These are phyloP conservation scores for Fraxinus latifolia DNA, from an alignment of 305 asterid genomes.

Conservation along the genomic window DNA sequence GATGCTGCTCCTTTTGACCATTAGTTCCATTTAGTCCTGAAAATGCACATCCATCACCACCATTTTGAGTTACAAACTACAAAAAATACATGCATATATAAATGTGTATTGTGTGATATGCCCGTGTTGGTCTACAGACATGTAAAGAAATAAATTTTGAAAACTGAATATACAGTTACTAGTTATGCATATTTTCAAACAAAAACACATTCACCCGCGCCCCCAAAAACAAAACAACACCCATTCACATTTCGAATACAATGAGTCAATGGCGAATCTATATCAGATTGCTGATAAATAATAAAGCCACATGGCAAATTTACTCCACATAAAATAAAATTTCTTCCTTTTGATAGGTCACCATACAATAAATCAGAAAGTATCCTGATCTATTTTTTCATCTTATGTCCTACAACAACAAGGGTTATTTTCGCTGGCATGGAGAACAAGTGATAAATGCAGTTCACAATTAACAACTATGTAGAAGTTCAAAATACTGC, in stretches of 20 bases:
- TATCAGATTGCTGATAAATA: not conserved
- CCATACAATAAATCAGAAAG: not conserved
- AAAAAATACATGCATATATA: not conserved
- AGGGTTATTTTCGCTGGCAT: not conserved
- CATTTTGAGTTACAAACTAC: constrained; percentile 6
- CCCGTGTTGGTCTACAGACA: not conserved
- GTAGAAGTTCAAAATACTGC: not conserved
- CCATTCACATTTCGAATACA: not conserved
- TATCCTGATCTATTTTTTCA: not conserved
- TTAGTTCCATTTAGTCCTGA: constrained; percentile 45
- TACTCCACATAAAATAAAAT: not conserved
- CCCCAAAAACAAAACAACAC: not conserved
- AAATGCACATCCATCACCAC: constrained; percentile 15
- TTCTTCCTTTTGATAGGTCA: not conserved
- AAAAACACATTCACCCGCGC: not conserved
- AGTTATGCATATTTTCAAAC: not conserved
- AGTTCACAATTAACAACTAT: not conserved
- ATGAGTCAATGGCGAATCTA: not conserved
- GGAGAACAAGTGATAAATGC: not conserved
- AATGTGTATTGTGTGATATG: not conserved
- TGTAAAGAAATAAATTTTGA: not conserved
- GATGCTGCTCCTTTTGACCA: constrained; percentile 43
- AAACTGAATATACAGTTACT: not conserved
- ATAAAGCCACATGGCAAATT: not conserved
- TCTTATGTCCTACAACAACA: not conserved